Base-by-base conservation (phyloP, 192 early-diverging fungal species). In the Thoreauomyces humboldtii region DNA sequence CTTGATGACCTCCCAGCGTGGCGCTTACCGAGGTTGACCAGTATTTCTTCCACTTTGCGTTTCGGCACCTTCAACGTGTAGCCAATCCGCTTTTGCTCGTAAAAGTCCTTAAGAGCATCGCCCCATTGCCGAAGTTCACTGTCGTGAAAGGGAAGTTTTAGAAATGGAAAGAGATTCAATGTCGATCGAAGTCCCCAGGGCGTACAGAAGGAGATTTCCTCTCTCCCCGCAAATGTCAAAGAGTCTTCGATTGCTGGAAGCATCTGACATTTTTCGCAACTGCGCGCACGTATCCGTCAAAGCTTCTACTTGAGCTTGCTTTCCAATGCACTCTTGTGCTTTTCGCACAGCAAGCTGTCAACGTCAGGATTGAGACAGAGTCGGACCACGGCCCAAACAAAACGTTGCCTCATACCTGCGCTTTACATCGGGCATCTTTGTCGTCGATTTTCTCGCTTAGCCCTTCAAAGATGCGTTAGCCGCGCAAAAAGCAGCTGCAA, bases 211-310 rank as follows among this genome's bases (percentile, higher is more conserved):
- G 2, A 66, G 42, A n/a, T 57, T 34, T n/a, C 52, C 64, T 11
- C 64, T 33, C 42, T 66, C 50, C 6, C 50, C 62, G 9, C 32
- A 22, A 28, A 53, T 17, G 21, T 64, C 62, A 53, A 64, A 64
- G 17, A 38, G 0, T 36, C 35, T 51, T 34, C 62, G 21, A 47
- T n/a, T 25, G 9, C 22, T 28, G 25, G 27, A 29, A 21, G 15
- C 25, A 2, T 46, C 44, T 46, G 44, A 24, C 2, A 46, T 17
- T 46, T 27, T 17, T 22, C 50, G 28, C 2, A 52, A 29, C 15
- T 52, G 50, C 15, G 5, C 28, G 21, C 17, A 27, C 24, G n/a
- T 17, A n/a, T 52, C 50, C 19, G 33, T 43, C 12, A 66, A 17
- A 11, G n/a, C 34, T 7, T 14, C 27, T 12, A 67, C 35, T 14